Conservation (phyloP, 129 eudicot genomes). For the Pulicaria dysenterica region DNA sequence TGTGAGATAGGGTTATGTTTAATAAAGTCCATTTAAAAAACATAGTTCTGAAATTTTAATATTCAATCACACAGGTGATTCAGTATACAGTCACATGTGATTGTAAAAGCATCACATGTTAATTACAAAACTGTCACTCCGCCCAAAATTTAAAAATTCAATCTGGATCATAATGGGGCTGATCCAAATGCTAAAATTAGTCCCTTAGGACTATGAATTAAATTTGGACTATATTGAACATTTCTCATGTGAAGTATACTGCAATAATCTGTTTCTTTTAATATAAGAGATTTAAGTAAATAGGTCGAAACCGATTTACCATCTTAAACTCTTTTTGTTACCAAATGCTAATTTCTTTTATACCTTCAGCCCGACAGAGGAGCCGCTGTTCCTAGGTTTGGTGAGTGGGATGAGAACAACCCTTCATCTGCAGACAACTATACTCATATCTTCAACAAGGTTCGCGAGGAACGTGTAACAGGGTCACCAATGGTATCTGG, state of each 20-base stretch:
- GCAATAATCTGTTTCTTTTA: too few species aligned
- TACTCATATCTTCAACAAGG: slow-evolving; percentile 67
- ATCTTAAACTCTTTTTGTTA: neutral
- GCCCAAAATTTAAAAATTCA: too few species aligned
- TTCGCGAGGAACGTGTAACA: slow-evolving; percentile 53
- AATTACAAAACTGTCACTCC: too few species aligned
- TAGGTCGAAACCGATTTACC: neutral
- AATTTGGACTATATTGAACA: too few species aligned
- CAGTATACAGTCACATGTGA: too few species aligned
- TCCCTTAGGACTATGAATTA: too few species aligned
- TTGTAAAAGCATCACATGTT: too few species aligned
- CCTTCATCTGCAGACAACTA: slow-evolving; percentile 76
- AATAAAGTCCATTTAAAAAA: too few species aligned
- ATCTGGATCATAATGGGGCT: too few species aligned
- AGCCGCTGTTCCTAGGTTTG: slow-evolving; percentile 79
- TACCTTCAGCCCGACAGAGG: slow-evolving; percentile 66
- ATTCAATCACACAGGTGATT: too few species aligned
- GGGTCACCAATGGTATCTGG: slow-evolving; percentile 41
- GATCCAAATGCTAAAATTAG: too few species aligned
- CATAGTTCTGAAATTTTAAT: too few species aligned
- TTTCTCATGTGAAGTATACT: neutral
- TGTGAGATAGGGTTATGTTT: neutral
- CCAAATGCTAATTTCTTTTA: neutral
- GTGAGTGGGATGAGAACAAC: slow-evolving; percentile 78
- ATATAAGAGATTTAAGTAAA: neutral